Evolutionary conservation across 225 moss, liverwort and hornwort genomes (phyloP), one percentile per base, ranked within the genome.

Genomic region (Physcomitrium patens): DNA sequence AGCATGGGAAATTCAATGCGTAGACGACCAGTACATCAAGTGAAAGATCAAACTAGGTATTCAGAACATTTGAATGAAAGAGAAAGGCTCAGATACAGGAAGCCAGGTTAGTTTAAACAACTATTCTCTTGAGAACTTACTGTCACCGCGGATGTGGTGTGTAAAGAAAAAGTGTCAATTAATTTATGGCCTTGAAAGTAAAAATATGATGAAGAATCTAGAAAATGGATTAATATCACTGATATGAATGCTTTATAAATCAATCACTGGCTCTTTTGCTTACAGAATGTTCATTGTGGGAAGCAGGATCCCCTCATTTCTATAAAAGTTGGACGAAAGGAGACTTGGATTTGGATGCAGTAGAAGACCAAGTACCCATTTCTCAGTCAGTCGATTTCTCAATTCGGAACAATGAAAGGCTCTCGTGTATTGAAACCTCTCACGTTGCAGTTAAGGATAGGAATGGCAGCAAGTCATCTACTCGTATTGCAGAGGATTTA

Each of bases 331-430:
- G 91, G 86, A 89, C 68, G 65, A 87, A 85, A 65, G 68, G 69
- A 58, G 67, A 86, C 76, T 20, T 81, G 76, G 84, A 84, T 73
- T 63, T 83, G 3, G 79, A 87, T 60, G 86, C 81, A 24, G 83
- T 61, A 57, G 93, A 96, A 31, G 90, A 96, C 64, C 86, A 87
- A 61, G 56, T 86, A 81, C 88, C 92, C 13, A 78, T 93, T 13
- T 92, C 92, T 31, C 87, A 87, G 54, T 93, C 96, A 24, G 84
- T 93, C 20, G 90, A 96, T 70, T 96, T 96, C 69, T 96, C 93
- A 60, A 91, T 93, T 63, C 90, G 96, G 93, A 90, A 82, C 53
- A 90, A 90, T 68, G 91, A 87, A 55, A 89, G 80, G 67, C 83
- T 93, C 79, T 93, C 93, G 45, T 91, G 93, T 50, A 76, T 88